Base-by-base conservation (phyloP, 129 eudicot species). In the Flaveria brownii region DNA sequence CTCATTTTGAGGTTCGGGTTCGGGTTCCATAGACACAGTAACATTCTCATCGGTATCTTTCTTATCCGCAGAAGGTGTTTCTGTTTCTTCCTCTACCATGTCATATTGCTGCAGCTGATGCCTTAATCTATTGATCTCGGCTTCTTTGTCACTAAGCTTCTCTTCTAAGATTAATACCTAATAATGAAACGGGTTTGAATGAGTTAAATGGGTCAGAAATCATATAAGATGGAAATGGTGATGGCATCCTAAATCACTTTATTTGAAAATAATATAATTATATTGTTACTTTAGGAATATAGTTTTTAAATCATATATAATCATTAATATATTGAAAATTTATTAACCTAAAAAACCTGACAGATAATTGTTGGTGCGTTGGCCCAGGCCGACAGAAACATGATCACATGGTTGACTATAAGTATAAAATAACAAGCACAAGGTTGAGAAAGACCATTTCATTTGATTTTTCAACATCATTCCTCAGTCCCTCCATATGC, bases 401-500 rank as follows among this genome's bases (percentile, higher is more conserved):
- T 7, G 18, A 39, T 51, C 46, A 13, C 73, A 49, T 55, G 73
- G 52, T 64, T 36, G 25, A n/a, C 13, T 26, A 75, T 62, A 63
- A 49, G 39, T 63, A 47, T 5, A 10, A 52, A 52, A 52, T 15
- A 13, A 45, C 18, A 68, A 68, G 42, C 18, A 42, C 50, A 77
- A 68, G 73, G 56, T 76, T 33, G 50, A 22, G 51, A 46, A n/a
- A 74, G 20, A 95, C 99, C 99, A 81, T 86, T 80, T 95, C 99
- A 77, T 95, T 95, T 60, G 97, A 91, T 82, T 87, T 87, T 59
- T 95, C 99, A 60, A 84, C 90, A 33, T 91, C 94, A 5, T 87
- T 82, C n/a, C 94, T 87, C 77, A 95, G 78, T 70, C 82, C 91
- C 68, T 91, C 97, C 90, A 91, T 79, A 77, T 87, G 93, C 87